These are phyloP conservation scores for Xylariomycetidae sp. DNA, from an alignment of 2,329 filamentous ascomycete species.

Conservation along the genomic window DNA sequence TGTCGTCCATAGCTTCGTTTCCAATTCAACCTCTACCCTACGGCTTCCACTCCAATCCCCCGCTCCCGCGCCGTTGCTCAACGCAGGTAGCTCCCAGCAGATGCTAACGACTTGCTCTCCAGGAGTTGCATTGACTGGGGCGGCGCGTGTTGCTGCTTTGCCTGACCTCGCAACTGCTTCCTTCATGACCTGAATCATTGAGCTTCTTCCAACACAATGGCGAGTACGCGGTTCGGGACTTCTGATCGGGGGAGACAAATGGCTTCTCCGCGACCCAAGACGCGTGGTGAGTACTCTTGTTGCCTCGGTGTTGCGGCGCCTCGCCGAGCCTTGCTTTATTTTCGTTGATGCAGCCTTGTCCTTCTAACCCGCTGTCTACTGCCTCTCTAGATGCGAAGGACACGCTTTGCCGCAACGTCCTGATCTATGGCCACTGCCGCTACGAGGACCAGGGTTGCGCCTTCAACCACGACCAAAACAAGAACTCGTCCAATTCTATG, in stretches of 20 bases:
- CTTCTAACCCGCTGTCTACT: conserved; percentile 12
- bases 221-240: conserved; percentile 26
- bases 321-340: too few species aligned
- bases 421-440: conserved; percentile 88
- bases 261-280: conserved; percentile 30
- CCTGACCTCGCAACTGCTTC: conserved; percentile 13
- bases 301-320: too few species aligned
- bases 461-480: conserved; percentile 79
- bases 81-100: too few species aligned
- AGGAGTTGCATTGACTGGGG: conserved; percentile 19
- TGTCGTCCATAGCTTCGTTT: too few species aligned
- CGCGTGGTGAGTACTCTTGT: conserved; percentile 26
- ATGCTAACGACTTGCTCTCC: too few species aligned
- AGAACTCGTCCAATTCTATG: conserved; percentile 36
- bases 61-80: too few species aligned
- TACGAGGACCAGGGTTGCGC: conserved; percentile 88
- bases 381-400: conserved; percentile 66
- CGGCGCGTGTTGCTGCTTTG: conserved; percentile 14
- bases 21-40: too few species aligned
- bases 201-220: conserved; percentile 17
- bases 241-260: conserved; percentile 28
- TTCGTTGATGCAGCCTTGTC: too few species aligned
- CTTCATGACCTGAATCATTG: conserved; percentile 10
- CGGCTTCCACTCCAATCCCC: too few species aligned
- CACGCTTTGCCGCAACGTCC: conserved; percentile 84